Conservation (phyloP, 2,329 filamentous ascomycete species). For the Nemania sp. region DNA sequence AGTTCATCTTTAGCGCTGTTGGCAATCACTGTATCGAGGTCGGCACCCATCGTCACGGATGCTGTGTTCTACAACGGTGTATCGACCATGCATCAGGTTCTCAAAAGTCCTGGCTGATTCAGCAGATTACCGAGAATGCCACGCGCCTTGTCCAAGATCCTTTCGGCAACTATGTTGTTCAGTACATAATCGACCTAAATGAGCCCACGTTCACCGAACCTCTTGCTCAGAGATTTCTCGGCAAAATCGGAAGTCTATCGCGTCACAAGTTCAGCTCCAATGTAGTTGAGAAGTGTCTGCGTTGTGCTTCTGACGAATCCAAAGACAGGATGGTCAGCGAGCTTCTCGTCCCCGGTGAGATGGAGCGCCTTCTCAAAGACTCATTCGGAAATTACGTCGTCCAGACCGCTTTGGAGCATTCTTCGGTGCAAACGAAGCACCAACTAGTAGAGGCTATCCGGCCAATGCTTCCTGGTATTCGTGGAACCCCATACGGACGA, state of each 20-base stretch:
- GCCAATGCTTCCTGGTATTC: constrained; percentile 84
- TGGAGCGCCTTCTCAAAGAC: constrained; percentile 90
- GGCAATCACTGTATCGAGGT: constrained; percentile 88
- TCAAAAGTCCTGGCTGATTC: constrained; percentile 89
- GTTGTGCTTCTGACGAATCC: constrained; percentile 80
- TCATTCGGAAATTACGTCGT: constrained; percentile 98
- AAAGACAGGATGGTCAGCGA: constrained; percentile 88
- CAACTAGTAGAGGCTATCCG: constrained; percentile 86
- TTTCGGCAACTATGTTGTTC: constrained; percentile 98
- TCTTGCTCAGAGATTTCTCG: constrained; percentile 82
- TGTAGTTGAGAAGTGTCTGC: constrained; percentile 95
- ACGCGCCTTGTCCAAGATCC: constrained; percentile 92
- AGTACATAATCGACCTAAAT: constrained; percentile 96
- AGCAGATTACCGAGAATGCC: constrained; percentile 89
- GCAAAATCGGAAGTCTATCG: constrained; percentile 77
- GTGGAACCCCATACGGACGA: constrained; percentile 92
- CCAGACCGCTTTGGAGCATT: constrained; percentile 92
- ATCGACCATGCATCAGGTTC: constrained; percentile 94
- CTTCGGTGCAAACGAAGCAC: constrained; percentile 77
- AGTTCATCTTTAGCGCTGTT: constrained; percentile 98
- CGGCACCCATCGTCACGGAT: constrained; percentile 96
- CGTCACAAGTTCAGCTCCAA: constrained; percentile 99
- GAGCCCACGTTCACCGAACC: constrained; percentile 90
- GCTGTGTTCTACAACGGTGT: constrained; percentile 97
- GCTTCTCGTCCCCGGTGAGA: constrained; percentile 77